Evolutionary conservation across 2,329 filamentous ascomycete species (phyloP).

Genomic region (Corynespora cassiicola): DNA sequence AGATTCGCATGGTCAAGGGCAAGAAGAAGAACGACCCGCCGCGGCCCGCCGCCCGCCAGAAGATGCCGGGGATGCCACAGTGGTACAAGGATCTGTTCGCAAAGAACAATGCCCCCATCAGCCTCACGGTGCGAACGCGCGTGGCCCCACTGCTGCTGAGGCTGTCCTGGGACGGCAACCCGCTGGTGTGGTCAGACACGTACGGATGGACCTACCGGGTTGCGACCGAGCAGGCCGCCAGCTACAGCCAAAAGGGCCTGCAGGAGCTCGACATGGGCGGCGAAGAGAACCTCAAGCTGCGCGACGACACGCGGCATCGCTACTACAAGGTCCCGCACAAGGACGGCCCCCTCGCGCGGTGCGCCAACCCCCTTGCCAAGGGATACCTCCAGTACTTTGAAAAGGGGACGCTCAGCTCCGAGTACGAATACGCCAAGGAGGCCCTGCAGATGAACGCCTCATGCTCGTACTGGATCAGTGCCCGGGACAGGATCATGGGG

Average conservation of each 20-base stretch:
- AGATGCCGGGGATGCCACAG: constrained; percentile 90
- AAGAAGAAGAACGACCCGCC: constrained; percentile 86
- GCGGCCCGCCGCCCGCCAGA: constrained; percentile 80
- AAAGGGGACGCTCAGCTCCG: constrained; percentile 82
- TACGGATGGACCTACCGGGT: constrained; percentile 94
- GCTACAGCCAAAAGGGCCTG: constrained; percentile 76
- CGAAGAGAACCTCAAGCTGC: constrained; percentile 70
- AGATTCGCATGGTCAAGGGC: constrained; percentile 87
- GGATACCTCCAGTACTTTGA: constrained; percentile 91
- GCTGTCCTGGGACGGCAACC: constrained; percentile 87
- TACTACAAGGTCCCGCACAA: constrained; percentile 98
- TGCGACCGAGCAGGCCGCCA: constrained; percentile 63
- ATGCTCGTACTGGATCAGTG: constrained; percentile 99
- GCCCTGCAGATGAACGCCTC: constrained; percentile 98
- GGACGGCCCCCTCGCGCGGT: constrained; percentile 85
- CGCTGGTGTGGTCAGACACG: constrained; percentile 90
- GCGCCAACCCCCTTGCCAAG: constrained; percentile 88
- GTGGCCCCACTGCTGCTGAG: constrained; percentile 85
- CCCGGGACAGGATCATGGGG: constrained; percentile 88
- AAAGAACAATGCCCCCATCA: constrained; percentile 72
- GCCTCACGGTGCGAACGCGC: constrained; percentile 82
- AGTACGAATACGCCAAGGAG: constrained; percentile 89
- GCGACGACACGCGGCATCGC: constrained; percentile 68
- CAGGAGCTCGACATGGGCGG: constrained; percentile 76
- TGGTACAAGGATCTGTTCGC: constrained; percentile 95